phyloP scores from a whole-genome alignment of 768 basidiomycete species.

The Sporobolomyces roseus region DNA sequence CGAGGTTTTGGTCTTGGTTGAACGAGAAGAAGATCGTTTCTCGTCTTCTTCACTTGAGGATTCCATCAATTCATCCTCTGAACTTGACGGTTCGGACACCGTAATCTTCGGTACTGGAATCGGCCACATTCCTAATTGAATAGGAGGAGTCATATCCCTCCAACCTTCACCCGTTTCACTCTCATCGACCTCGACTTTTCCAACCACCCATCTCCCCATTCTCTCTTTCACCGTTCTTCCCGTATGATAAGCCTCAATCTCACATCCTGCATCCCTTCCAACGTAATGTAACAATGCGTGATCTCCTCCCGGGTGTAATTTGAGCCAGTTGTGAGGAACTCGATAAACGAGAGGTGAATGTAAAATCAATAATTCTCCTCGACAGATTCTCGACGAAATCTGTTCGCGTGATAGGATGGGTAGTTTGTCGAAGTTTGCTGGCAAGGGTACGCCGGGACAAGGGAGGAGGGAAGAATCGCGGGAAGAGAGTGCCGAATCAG shows the following conservation, averaged over 20 bases:
- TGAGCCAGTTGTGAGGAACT: slow-evolving; percentile 37
- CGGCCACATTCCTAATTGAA: slow-evolving; percentile 40
- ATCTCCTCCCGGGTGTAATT: slow-evolving; percentile 66
- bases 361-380: slow-evolving; percentile 35
- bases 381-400: slow-evolving; percentile 21
- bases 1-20: background rate
- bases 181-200: slow-evolving; percentile 30
- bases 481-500: too few species aligned
- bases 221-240: slow-evolving; percentile 29
- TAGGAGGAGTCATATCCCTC: slow-evolving; percentile 40
- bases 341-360: slow-evolving; percentile 40
- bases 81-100: slow-evolving; percentile 12
- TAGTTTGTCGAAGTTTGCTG: slow-evolving; percentile 14
- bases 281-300: slow-evolving; percentile 90
- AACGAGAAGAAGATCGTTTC: background rate
- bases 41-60: background rate
- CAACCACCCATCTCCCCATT: slow-evolving; percentile 39
- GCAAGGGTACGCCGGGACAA: slow-evolving; percentile 30
- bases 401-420: slow-evolving; percentile 8
- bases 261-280: slow-evolving; percentile 89
- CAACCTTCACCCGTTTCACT: slow-evolving; percentile 32
- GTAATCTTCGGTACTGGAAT: slow-evolving; percentile 38
- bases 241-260: slow-evolving; percentile 83
- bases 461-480: slow-evolving; percentile 20
- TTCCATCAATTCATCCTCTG: background rate